A percentile compares a stretch with the other conserved stretches of the same genome.
phyloP scores from a whole-genome alignment of 257 asterid genomes.

The Oldenlandia corymbosa region DNA sequence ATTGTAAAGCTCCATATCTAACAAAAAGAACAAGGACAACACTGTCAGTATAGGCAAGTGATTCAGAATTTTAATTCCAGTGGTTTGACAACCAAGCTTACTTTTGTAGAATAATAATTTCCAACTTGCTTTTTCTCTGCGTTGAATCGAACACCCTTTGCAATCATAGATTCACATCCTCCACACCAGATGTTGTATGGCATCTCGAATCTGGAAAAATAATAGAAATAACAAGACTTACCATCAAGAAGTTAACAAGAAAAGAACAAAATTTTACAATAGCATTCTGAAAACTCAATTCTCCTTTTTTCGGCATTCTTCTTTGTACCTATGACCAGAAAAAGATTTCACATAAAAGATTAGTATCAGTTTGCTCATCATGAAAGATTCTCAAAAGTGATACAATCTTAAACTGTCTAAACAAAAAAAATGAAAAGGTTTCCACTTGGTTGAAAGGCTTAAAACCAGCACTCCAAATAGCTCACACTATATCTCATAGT shows the following conservation, averaged over 20 bases:
- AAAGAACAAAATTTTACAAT: not conserved
- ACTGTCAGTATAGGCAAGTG: not conserved
- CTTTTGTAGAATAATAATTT: slow-evolving; percentile 90
- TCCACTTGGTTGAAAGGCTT: not conserved
- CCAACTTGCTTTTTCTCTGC: slow-evolving; percentile 99
- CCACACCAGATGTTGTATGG: slow-evolving; percentile 96
- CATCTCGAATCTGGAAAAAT: slow-evolving; percentile 80
- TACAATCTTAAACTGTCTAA: not conserved
- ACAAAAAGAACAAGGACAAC: slow-evolving; percentile 3
- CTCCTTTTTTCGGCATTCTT: not conserved
- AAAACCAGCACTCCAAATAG: not conserved
- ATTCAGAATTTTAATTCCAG: not conserved
- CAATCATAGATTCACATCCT: slow-evolving; percentile 98
- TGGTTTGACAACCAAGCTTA: slow-evolving; percentile 17
- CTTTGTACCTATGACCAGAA: too few species aligned
- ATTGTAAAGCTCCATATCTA: slow-evolving; percentile 98
- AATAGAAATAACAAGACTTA: not conserved
- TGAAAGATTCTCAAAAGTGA: not conserved
- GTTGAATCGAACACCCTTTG: slow-evolving; percentile 96
- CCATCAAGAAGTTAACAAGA: not conserved
- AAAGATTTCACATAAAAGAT: not conserved
- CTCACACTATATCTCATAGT: not conserved
- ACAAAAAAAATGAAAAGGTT: too few species aligned
- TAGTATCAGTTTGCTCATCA: not conserved
- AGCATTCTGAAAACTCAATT: not conserved